Percentiles rank a stretch among this genome's conserved stretches.
Evolutionary conservation across 2,329 filamentous ascomycete genomes (phyloP).

Genomic region (Emmonsia crescens): DNA sequence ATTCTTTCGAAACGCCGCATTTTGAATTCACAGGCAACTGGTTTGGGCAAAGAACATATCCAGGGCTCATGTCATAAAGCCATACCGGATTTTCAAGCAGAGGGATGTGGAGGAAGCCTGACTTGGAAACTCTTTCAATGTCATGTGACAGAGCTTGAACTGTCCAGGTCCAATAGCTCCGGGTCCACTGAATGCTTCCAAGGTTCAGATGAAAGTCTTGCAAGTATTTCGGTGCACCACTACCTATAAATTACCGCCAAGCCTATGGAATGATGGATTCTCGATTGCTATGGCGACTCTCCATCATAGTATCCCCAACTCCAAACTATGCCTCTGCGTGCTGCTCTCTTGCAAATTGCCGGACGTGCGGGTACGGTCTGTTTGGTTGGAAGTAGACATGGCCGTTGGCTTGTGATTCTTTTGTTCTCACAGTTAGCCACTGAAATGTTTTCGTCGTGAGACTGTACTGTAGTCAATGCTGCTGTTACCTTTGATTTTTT

Average conservation of each 20-base stretch:
- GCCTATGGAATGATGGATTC: not conserved
- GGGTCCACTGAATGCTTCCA: not conserved
- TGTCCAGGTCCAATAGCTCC: not conserved
- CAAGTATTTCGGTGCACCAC: conserved; percentile 1
- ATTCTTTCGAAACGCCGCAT: conserved; percentile 17
- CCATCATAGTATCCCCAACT: not conserved
- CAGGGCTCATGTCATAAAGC: not conserved
- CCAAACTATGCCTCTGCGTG: not conserved
- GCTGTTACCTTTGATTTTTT: too few species aligned
- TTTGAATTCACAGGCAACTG: conserved; percentile 4
- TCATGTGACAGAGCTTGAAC: not conserved
- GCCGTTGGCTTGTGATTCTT: not conserved
- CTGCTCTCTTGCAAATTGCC: not conserved
- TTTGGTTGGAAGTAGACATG: not conserved
- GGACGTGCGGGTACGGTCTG: not conserved
- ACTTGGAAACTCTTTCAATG: not conserved
- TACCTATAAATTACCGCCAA: not conserved
- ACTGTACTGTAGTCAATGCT: too few species aligned
- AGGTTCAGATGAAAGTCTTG: too few species aligned
- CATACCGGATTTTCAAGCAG: not conserved
- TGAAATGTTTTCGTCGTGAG: not conserved
- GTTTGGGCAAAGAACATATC: not conserved
- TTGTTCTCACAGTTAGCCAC: not conserved
- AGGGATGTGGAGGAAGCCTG: not conserved
- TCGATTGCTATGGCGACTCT: not conserved